These are phyloP conservation scores for Elsinoe batatas DNA, from an alignment of 2,329 filamentous ascomycete genomes.

Conservation along the genomic window DNA sequence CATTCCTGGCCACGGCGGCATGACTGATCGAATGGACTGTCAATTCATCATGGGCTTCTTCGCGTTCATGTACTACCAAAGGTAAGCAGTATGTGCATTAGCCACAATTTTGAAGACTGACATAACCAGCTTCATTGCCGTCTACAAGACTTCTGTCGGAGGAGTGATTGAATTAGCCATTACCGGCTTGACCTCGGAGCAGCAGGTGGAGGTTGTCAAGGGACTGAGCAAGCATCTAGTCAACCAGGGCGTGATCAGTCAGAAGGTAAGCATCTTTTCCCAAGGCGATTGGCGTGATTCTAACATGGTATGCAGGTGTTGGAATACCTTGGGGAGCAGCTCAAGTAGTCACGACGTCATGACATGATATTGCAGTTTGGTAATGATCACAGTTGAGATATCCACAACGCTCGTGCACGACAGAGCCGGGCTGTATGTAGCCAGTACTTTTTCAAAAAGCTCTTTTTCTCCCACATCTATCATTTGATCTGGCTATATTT, in stretches of 20 bases:
- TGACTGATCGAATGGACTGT: conserved; percentile 98
- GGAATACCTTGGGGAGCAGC: conserved; percentile 25
- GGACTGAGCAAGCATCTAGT: conserved; percentile 54
- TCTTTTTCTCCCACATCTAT: background rate
- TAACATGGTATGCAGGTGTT: conserved; percentile 14
- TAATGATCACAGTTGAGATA: conserved; percentile 6
- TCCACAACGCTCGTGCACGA: background rate
- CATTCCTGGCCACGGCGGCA: conserved; percentile 93
- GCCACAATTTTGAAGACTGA: background rate
- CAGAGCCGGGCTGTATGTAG: conserved; percentile 1
- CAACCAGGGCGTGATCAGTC: conserved; percentile 50
- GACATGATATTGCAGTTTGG: conserved; percentile 6
- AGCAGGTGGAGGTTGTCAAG: conserved; percentile 72
- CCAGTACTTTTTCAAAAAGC: background rate
- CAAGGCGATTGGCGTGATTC: background rate
- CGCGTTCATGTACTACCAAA: conserved; percentile 93
- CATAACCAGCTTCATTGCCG: conserved; percentile 66
- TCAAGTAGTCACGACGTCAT: conserved; percentile 16
- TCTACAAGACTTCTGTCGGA: conserved; percentile 76
- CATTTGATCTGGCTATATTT: background rate
- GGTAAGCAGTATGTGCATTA: background rate
- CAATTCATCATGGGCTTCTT: conserved; percentile 99
- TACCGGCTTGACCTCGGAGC: conserved; percentile 73
- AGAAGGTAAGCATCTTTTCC: conserved; percentile 35
- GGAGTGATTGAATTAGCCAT: conserved; percentile 85